Evolutionary conservation across 2,329 filamentous ascomycete genomes (phyloP).

Genomic region (Fusarium sp.): DNA sequence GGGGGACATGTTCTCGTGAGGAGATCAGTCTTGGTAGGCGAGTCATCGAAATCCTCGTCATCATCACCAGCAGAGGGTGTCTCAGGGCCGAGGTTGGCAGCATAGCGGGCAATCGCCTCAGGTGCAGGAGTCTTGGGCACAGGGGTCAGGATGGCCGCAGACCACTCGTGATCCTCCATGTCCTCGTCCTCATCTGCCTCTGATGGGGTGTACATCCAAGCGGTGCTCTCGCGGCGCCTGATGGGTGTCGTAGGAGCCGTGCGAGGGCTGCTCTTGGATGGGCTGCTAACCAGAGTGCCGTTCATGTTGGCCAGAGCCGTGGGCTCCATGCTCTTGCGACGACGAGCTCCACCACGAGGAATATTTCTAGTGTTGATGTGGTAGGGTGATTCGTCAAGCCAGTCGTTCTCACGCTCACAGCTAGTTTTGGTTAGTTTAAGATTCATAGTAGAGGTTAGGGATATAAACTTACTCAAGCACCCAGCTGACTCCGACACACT

Average conservation of each 20-base stretch:
- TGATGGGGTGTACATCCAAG: conserved; percentile 64
- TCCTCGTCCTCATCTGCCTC: conserved; percentile 51
- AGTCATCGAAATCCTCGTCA: conserved; percentile 41
- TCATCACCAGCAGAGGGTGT: conserved; percentile 52
- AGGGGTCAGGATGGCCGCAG: conserved; percentile 59
- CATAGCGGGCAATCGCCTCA: conserved; percentile 61
- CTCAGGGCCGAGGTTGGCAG: conserved; percentile 56
- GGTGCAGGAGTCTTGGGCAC: conserved; percentile 67
- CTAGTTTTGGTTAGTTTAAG: conserved; percentile 54
- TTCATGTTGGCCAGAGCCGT: conserved; percentile 73
- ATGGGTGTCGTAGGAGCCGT: conserved; percentile 57
- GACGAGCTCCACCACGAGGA: conserved; percentile 73
- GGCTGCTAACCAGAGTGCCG: conserved; percentile 63
- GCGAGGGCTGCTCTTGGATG: conserved; percentile 47
- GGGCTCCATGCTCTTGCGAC: conserved; percentile 84
- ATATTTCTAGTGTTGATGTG: conserved; percentile 71
- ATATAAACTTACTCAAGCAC: conserved; percentile 76
- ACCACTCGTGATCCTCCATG: conserved; percentile 53
- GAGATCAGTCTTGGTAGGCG: conserved; percentile 50
- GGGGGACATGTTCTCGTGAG: conserved; percentile 64
- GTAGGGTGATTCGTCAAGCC: conserved; percentile 77
- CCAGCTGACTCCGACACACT: conserved; percentile 88
- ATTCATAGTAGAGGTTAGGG: background rate
- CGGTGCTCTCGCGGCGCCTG: conserved; percentile 61
- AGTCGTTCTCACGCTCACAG: conserved; percentile 77